Conservation (phyloP, 2,329 filamentous ascomycete genomes). For the Aspergillus novoparasiticus region DNA sequence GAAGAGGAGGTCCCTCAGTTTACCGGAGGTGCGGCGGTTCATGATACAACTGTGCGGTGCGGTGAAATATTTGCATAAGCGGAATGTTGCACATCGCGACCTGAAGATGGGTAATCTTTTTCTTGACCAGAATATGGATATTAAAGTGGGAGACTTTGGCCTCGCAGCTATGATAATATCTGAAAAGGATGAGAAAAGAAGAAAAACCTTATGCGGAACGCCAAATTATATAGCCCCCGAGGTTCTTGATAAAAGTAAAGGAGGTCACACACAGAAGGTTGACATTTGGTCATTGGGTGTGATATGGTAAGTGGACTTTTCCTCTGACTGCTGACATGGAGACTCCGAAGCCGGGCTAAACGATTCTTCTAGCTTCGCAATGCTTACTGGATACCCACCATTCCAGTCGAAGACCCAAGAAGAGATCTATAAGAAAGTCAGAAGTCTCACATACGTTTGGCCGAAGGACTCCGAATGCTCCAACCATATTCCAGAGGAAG, state of each 20-base stretch:
- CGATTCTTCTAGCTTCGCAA: conserved; percentile 70
- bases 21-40: conserved; percentile 92
- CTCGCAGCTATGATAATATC: conserved; percentile 89
- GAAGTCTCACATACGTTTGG: conserved; percentile 52
- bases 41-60: conserved; percentile 93
- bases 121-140: conserved; percentile 90
- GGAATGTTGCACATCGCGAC: conserved; percentile 95
- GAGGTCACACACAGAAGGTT: conserved; percentile 95
- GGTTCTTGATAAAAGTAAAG: conserved; percentile 89
- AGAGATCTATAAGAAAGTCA: conserved; percentile 55
- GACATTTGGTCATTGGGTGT: conserved; percentile 98
- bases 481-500: conserved; percentile 53
- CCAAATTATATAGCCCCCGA: conserved; percentile 98
- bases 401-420: conserved; percentile 76
- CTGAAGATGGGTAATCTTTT: conserved; percentile 99
- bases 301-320: conserved; percentile 69
- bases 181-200: conserved; percentile 80
- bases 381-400: conserved; percentile 93
- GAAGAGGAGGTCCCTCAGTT: conserved; percentile 82
- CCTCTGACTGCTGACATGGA: not conserved
- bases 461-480: conserved; percentile 46
- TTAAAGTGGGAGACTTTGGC: conserved; percentile 97
- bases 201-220: conserved; percentile 93
- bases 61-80: conserved; percentile 95
- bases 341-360: conserved; percentile 18